These are phyloP conservation scores for Curvularia spicifera DNA, from an alignment of 2,329 filamentous ascomycete genomes.

Conservation along the genomic window DNA sequence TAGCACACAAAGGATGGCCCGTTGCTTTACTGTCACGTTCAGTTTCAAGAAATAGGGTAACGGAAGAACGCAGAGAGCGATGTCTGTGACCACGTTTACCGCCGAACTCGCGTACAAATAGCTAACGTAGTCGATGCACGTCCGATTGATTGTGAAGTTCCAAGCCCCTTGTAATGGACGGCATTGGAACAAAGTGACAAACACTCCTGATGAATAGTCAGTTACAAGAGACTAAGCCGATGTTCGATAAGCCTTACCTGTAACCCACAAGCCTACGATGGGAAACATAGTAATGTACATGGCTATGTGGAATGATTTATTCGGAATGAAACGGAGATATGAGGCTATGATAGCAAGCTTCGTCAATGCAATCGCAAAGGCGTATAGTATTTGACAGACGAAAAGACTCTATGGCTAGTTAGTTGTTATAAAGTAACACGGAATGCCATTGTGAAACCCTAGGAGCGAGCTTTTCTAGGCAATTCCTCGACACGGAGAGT, in stretches of 20 bases:
- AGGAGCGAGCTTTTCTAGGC: neutral
- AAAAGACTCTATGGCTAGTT: slow-evolving; percentile 28
- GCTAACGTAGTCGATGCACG: slow-evolving; percentile 31
- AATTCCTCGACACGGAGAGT: neutral
- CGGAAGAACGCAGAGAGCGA: slow-evolving; percentile 34
- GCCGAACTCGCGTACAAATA: slow-evolving; percentile 39
- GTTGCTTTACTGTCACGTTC: slow-evolving; percentile 36
- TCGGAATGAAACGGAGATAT: slow-evolving; percentile 36
- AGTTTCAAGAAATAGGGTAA: slow-evolving; percentile 37
- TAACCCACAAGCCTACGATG: slow-evolving; percentile 29
- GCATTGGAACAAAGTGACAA: slow-evolving; percentile 40
- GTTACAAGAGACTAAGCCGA: neutral
- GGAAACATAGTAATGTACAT: slow-evolving; percentile 29
- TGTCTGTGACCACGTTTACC: slow-evolving; percentile 33
- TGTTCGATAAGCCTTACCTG: slow-evolving; percentile 16
- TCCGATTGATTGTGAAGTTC: slow-evolving; percentile 26
- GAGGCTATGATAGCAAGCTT: slow-evolving; percentile 40
- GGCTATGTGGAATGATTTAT: slow-evolving; percentile 25
- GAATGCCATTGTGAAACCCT: neutral
- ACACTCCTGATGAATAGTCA: slow-evolving; percentile 20
- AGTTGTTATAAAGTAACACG: slow-evolving; percentile 6
- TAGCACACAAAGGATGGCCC: slow-evolving; percentile 36
- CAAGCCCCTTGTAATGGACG: slow-evolving; percentile 31
- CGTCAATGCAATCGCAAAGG: slow-evolving; percentile 35
- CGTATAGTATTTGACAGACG: slow-evolving; percentile 37